phyloP scores from a whole-genome alignment of 2,329 filamentous ascomycete genomes.

The Trichoderma gracile region DNA sequence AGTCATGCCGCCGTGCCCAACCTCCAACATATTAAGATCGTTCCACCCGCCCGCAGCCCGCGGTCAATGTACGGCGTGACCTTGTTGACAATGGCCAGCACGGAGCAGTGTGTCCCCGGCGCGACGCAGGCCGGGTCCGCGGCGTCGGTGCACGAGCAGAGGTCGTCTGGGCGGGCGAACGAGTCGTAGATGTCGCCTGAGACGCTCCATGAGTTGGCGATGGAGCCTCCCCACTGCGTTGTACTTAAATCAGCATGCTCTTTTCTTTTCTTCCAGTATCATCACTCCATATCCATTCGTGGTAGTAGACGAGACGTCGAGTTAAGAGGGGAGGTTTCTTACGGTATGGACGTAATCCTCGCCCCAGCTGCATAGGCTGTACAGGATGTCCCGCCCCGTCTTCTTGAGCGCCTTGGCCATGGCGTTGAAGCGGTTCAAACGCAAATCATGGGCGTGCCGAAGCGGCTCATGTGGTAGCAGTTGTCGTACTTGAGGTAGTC shows the following conservation, averaged over 20 bases:
- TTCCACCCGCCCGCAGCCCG: constrained; percentile 23
- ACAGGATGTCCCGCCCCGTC: constrained; percentile 37
- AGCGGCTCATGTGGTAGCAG: constrained; percentile 35
- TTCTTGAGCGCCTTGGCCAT: constrained; percentile 40
- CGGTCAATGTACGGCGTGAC: constrained; percentile 21
- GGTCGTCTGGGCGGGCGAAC: constrained; percentile 32
- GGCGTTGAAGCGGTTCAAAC: constrained; percentile 25
- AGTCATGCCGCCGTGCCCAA: constrained; percentile 25
- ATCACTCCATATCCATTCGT: no score
- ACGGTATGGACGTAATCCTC: constrained; percentile 23
- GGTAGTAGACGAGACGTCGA: no score
- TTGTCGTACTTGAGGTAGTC: constrained; percentile 58
- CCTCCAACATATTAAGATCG: constrained; percentile 24
- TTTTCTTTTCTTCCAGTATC: no score
- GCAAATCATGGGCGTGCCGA: constrained; percentile 22
- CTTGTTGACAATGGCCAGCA: constrained; percentile 24
- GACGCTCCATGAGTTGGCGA: constrained; percentile 39
- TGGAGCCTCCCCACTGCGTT: constrained; percentile 20
- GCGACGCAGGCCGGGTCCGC: constrained; percentile 23
- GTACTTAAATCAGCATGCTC: no score
- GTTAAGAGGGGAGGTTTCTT: no score
- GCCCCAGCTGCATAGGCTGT: constrained; percentile 42
- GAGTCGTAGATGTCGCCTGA: constrained; percentile 40
- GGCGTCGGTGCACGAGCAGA: constrained; percentile 22
- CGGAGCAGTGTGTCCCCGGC: constrained; percentile 24